These are phyloP conservation scores for Sicyos edulis DNA, from an alignment of 306 rosid species.

Conservation along the genomic window DNA sequence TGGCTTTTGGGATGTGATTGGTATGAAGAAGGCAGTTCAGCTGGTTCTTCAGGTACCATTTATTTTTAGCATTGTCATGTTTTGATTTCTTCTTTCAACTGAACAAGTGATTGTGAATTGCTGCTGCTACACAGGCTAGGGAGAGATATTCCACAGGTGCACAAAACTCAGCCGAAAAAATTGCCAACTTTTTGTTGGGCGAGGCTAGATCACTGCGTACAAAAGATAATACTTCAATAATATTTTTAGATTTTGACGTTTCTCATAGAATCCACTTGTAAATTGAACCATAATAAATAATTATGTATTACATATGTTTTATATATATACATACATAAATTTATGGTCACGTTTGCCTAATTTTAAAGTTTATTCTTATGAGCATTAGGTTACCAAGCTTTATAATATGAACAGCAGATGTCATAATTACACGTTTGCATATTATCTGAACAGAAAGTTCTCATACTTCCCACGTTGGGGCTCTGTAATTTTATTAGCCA, in stretches of 20 bases:
- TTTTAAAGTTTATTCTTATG: no score
- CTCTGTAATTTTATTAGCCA: no score
- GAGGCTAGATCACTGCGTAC: conserved; percentile 93
- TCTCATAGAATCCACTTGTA: conserved; percentile 52
- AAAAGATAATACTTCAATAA: conserved; percentile 89
- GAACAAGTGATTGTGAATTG: conserved; percentile 13
- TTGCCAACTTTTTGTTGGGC: conserved; percentile 68
- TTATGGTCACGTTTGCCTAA: no score
- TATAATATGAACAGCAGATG: no score
- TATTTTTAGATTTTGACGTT: conserved; percentile 84
- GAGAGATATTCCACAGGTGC: conserved; percentile 41
- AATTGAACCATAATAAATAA: conserved; percentile 55
- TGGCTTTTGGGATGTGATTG: conserved; percentile 92
- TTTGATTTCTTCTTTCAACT: neutral
- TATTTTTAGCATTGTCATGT: neutral
- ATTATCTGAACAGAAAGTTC: no score
- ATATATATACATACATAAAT: no score
- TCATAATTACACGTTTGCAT: no score
- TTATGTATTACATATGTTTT: no score
- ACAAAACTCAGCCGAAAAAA: conserved; percentile 64
- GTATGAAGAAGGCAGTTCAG: conserved; percentile 69
- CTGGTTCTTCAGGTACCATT: conserved; percentile 64
- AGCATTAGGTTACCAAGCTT: no score
- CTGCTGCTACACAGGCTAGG: conserved; percentile 37
- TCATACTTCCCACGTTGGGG: no score